Evolutionary conservation across 2,329 filamentous ascomycete species (phyloP), one percentile per base, ranked within the genome.

Genomic region (Aspergillus persii): DNA sequence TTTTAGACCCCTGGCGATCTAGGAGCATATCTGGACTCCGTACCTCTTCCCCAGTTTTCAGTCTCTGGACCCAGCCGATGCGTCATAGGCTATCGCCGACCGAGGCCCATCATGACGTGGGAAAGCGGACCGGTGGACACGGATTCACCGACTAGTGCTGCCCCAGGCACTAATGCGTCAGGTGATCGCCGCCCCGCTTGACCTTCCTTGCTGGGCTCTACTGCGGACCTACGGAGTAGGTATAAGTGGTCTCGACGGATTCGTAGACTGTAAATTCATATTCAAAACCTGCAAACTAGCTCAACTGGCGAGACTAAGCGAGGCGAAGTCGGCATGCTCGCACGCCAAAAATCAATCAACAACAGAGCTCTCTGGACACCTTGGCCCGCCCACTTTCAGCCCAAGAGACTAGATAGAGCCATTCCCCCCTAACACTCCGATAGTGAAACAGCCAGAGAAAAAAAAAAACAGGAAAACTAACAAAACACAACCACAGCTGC

Each of bases 101-200:
- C 39, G 18, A 30, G 51, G 50, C n/a, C 57, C 50, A 65, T 65
- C 50, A 65, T 65, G 63, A 65, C 63, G 61, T 64, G 61, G 63
- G 56, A 60, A 53, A 36, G 36, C 39, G 55, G 58, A 54, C 49
- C 48, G 36, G 52, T 56, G 57, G 48, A 56, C 48, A 50, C 47
- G 36, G 18, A 41, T 41, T 50, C 26, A 33, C 30, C 49, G 29
- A 48, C 57, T 58, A 61, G 44, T 48, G 44, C 44, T n/a, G 41
- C 41, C n/a, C 12, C 23, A 27, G 30, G 39, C 51, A 53, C 31
- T 29, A 56, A 52, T 54, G 55, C 47, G 52, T 67, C 65, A 67
- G 64, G 65, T 67, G 65, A 67, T 67, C 63, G 59, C 58, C 65
- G 63, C 61, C 59, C 63, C 61, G 18, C 18, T 23, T 23, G 18